Base-by-base conservation (phyloP, 441 rosid genomes). In the Arabidopsis lyrata region DNA sequence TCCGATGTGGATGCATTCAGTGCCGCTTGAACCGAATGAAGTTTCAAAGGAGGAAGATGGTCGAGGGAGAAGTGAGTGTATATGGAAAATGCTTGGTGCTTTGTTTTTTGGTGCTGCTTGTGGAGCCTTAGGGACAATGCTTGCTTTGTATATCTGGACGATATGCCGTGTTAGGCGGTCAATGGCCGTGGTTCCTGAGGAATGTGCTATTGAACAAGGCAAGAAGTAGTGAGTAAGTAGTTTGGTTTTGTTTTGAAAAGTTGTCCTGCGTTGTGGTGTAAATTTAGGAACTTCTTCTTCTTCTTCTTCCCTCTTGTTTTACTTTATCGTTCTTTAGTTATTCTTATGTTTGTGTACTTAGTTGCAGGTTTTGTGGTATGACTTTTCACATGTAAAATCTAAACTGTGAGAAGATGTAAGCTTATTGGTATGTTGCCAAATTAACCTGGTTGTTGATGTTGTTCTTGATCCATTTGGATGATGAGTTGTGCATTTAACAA, bases 1-100 rank as follows among this genome's bases (percentile, higher is more conserved):
- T 76, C 93, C 89, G 0, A 81, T 75, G 15, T 85, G 86, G 96
- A 83, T 84, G 93, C 97, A 87, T 74, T 87, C 98, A 1, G 27
- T 8, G 50, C 76, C 72, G 11, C 58, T 65, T 57, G 36, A 22
- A 39, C 98, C 96, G 0, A 42, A 61, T 68, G 81, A 72, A 52
- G 16, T 78, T 54, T 41, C 68, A 29, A 82, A 16, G 57, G 56
- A 29, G 78, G 88, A 55, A 57, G 61, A 66, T 14, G 36, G 36
- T 49, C 35, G 20, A 14, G 53, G 3, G 35, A 32, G 44, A 70
- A 79, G 72, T 41, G 83, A 79, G 55, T 88, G 94, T 77, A 34
- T 78, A 53, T 66, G 83, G 79, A 81, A 79, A 79, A 83, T 86
- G 57, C 44, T 88, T 69, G 65, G 71, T 18, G 66, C 63, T 36